These are phyloP conservation scores for Blastocystis sp. DNA, from an alignment of 352 stramenopile species.

Conservation along the genomic window DNA sequence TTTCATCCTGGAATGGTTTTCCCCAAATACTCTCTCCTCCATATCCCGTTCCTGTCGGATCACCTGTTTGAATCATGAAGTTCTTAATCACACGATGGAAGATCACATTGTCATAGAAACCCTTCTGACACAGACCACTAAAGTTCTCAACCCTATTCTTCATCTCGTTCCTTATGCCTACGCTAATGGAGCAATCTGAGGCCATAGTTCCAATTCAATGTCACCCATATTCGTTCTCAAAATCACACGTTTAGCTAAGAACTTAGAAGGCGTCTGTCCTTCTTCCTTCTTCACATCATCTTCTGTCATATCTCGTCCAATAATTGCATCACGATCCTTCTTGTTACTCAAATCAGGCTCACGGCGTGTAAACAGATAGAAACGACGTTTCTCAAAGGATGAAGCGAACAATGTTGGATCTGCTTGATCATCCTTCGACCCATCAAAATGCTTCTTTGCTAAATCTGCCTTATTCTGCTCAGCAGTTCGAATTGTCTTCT, in stretches of 20 bases:
- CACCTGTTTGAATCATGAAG: constrained; percentile 91
- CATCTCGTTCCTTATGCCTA: background rate
- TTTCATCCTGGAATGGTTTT: constrained; percentile 97
- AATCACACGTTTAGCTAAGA: constrained; percentile 69
- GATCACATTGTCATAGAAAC: constrained; percentile 96
- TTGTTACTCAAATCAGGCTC: constrained; percentile 80
- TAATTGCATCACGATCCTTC: constrained; percentile 82
- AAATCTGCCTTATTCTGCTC: constrained; percentile 63
- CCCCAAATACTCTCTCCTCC: constrained; percentile 96
- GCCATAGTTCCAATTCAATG: constrained; percentile 90
- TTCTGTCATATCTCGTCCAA: constrained; percentile 89
- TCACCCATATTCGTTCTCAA: constrained; percentile 96
- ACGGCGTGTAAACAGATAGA: constrained; percentile 90
- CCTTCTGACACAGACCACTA: constrained; percentile 83
- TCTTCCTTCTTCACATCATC: constrained; percentile 80
- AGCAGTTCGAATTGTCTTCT: constrained; percentile 64
- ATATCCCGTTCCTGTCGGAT: constrained; percentile 84
- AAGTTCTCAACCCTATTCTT: constrained; percentile 94
- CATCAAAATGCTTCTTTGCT: constrained; percentile 70
- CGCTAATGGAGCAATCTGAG: constrained; percentile 72
- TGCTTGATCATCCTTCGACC: constrained; percentile 66
- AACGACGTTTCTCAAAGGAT: constrained; percentile 81
- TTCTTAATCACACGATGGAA: constrained; percentile 98
- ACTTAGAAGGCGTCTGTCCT: constrained; percentile 70
- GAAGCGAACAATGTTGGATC: constrained; percentile 80